Percentiles rank a stretch among this genome's conserved stretches.
Evolutionary conservation across 768 basidiomycete species (phyloP).

Genomic region (Pluteus cervinus): DNA sequence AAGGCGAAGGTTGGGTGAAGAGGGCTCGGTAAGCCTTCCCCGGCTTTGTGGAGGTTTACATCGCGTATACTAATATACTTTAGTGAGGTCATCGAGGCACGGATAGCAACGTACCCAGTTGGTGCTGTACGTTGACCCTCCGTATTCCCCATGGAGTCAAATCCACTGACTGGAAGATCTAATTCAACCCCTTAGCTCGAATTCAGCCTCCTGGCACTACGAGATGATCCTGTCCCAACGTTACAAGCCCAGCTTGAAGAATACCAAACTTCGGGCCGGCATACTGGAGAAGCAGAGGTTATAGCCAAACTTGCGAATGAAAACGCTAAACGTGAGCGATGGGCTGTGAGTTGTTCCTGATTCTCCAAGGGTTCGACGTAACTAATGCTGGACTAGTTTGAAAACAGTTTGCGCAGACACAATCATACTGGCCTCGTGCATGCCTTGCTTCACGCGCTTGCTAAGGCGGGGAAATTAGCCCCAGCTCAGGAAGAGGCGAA

Average conservation of each 20-base stretch:
- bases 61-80: constrained; percentile 14
- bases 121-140: constrained; percentile 82
- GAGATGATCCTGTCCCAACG: constrained; percentile 70
- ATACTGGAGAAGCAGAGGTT: constrained; percentile 43
- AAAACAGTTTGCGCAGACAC: constrained; percentile 81
- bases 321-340: constrained; percentile 69
- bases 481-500: constrained; percentile 42
- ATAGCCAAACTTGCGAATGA: constrained; percentile 56
- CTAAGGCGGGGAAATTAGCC: constrained; percentile 60
- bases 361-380: constrained; percentile 9
- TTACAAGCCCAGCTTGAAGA: constrained; percentile 55
- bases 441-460: constrained; percentile 65
- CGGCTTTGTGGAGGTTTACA: constrained; percentile 7
- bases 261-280: constrained; percentile 36
- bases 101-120: constrained; percentile 87
- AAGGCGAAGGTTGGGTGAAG: constrained; percentile 77
- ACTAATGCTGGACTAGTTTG: constrained; percentile 47
- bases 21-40: constrained; percentile 57
- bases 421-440: constrained; percentile 84
- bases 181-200: constrained; percentile 51
- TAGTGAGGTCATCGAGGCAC: constrained; percentile 78
- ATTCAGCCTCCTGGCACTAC: constrained; percentile 87
- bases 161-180: neutral
- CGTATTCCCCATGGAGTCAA: constrained; percentile 8
- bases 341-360: constrained; percentile 57